Conservation (phyloP, 106 monocot genomes). For the Iris macrosiphon region DNA sequence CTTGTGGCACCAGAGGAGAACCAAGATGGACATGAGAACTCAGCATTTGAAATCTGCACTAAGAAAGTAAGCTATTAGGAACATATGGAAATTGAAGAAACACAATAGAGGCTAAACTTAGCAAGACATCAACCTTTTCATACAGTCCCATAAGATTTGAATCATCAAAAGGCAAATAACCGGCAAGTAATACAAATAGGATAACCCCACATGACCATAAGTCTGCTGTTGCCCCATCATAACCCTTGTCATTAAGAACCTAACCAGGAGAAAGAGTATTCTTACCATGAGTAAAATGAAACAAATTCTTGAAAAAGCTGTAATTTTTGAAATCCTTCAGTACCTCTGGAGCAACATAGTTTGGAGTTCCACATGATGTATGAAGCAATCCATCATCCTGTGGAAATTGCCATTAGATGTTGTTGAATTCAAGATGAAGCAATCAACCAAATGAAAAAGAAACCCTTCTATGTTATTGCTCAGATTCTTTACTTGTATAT, state of each 20-base stretch:
- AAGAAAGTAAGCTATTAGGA: not conserved
- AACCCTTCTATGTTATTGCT: not conserved
- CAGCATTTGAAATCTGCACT: constrained; percentile 75
- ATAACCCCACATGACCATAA: constrained; percentile 98
- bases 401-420: too few species aligned
- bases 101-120: not conserved
- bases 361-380: constrained; percentile 84
- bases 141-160: constrained; percentile 55
- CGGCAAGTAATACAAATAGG: constrained; percentile 75
- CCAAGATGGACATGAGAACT: constrained; percentile 75
- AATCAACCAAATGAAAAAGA: not conserved
- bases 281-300: too few species aligned
- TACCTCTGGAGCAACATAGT: constrained; percentile 96
- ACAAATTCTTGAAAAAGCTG: not conserved
- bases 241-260: constrained; percentile 85
- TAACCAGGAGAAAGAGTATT: constrained; percentile 8
- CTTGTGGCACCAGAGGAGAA: constrained; percentile 60
- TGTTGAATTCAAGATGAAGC: not conserved
- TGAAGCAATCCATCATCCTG: constrained; percentile 93
- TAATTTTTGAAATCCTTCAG: too few species aligned
- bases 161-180: constrained; percentile 91
- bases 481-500: too few species aligned
- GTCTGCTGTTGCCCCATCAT: constrained; percentile 81
- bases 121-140: constrained; percentile 50
- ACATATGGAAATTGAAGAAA: not conserved